A percentile compares a stretch with the other conserved stretches of the same genome.
These are phyloP conservation scores for Ustilago xerochloae DNA, from an alignment of 1,284 basidiomycete genomes.

Conservation along the genomic window DNA sequence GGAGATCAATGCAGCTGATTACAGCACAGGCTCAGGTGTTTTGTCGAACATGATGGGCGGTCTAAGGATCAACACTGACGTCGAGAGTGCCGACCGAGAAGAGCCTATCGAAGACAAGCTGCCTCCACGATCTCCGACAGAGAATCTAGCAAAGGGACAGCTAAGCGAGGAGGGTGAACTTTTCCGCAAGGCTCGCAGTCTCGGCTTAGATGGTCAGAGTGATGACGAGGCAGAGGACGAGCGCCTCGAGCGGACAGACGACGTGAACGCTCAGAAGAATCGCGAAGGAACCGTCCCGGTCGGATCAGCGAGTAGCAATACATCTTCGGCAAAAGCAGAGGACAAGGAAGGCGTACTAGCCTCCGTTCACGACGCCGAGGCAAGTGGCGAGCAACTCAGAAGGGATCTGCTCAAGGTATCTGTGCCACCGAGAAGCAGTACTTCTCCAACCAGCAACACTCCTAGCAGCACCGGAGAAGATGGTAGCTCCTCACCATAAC, in stretches of 20 bases:
- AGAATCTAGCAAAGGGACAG: slow-evolving; percentile 49
- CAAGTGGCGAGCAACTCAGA: slow-evolving; percentile 54
- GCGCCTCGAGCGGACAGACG: neutral
- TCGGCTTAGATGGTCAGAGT: slow-evolving; percentile 26
- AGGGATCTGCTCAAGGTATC: slow-evolving; percentile 47
- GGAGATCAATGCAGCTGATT: too few relatives aligned
- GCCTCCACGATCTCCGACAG: slow-evolving; percentile 26
- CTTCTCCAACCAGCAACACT: neutral
- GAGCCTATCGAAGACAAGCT: slow-evolving; percentile 1
- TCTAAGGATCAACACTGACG: slow-evolving; percentile 21
- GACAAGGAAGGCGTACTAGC: neutral
- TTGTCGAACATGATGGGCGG: slow-evolving; percentile 11
- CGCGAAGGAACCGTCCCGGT: too few relatives aligned
- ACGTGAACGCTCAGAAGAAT: neutral
- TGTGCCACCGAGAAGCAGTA: slow-evolving; percentile 27
- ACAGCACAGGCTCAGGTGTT: neutral
- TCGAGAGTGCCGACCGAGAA: slow-evolving; percentile 27
- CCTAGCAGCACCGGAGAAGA: too few relatives aligned
- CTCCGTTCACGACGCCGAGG: slow-evolving; percentile 21
- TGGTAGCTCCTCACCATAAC: too few relatives aligned
- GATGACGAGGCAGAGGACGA: slow-evolving; percentile 17
- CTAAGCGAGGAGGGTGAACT: slow-evolving; percentile 61
- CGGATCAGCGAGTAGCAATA: too few relatives aligned
- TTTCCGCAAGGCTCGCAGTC: slow-evolving; percentile 55
- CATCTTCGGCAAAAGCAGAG: neutral